Evolutionary conservation across 2,329 filamentous ascomycete species (phyloP), one percentile per base, ranked within the genome.

Genomic region (Hymenoscyphus linearis): DNA sequence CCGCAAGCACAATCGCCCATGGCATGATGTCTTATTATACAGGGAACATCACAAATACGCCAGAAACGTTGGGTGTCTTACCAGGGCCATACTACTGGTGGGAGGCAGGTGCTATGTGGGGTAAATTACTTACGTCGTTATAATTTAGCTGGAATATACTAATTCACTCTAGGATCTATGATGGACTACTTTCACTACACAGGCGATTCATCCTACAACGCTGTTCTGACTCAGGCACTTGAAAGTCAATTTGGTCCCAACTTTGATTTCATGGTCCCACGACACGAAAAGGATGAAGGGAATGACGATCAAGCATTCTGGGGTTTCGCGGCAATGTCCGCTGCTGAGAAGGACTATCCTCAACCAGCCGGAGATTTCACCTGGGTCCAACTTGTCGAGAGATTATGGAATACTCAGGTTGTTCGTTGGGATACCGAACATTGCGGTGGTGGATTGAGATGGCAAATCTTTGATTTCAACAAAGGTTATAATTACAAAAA

Each of bases 401-500:
- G 89, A 65, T 83, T 90, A 35, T 95, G 90, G 80, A 86, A 92
- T 72, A 81, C 82, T 52, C 87, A 92, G 69, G 80, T 80, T 4
- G 74, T 59, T n/a, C 84, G 91, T 53, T 95, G 91, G 91, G 86
- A 93, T 71, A 80, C 76, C 0, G 76, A 78, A 0, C 75, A 77
- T 44, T 96, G 91, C 69, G 80, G 79, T 27, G 91, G 91, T 63
- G 91, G 91, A 4, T 76, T 95, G 54, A 80, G 85, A 60, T 93
- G 90, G 90, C 91, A 96, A 77, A 91, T 96, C 67, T 93, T 87
- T 73, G 76, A 82, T 1, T 84, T 82, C 68, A 93, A 96, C 72
- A 85, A 85, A 64, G 91, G 91, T 14, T 87, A 92, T 72, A 81
- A 85, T 70, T 95, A 96, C 82, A 95, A 93, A 76, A 93, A 93